phyloP scores from a whole-genome alignment of 495 filamentous ascomycete genomes.

The Oidiodendron maius region DNA sequence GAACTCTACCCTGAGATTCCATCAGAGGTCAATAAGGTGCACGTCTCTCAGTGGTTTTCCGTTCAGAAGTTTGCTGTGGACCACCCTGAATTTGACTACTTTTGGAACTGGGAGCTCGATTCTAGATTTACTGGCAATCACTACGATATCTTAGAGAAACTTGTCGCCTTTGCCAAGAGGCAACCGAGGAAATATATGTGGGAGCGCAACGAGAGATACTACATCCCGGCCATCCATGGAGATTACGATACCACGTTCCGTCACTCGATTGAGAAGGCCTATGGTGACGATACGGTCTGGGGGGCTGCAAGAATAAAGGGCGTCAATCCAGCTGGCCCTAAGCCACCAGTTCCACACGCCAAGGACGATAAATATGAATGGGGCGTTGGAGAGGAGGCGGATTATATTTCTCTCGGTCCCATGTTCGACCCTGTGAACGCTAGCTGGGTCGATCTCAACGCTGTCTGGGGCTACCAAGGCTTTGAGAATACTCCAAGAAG shows the following conservation, averaged over 20 bases:
- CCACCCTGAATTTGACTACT: constrained; percentile 65
- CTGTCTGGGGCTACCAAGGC: constrained; percentile 57
- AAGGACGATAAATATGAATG: constrained; percentile 59
- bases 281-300: constrained; percentile 51
- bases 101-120: constrained; percentile 77
- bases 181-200: constrained; percentile 65
- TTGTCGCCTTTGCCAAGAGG: constrained; percentile 49
- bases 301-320: constrained; percentile 45
- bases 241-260: constrained; percentile 48
- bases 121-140: constrained; percentile 64
- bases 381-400: constrained; percentile 73
- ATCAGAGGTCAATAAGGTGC: constrained; percentile 31
- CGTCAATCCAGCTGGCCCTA: constrained; percentile 48
- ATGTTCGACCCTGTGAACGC: constrained; percentile 63
- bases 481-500: constrained; percentile 53
- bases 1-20: constrained; percentile 51
- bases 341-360: constrained; percentile 45
- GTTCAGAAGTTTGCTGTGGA: constrained; percentile 62
- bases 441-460: constrained; percentile 54
- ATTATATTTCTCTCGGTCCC: constrained; percentile 64
- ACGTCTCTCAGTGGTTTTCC: constrained; percentile 48
- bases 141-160: constrained; percentile 61
- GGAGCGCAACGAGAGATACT: constrained; percentile 71
- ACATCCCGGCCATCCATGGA: constrained; percentile 59
- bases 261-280: constrained; percentile 38